Base-by-base conservation (phyloP, 2,329 filamentous ascomycete genomes). In the Amauroascus niger region DNA sequence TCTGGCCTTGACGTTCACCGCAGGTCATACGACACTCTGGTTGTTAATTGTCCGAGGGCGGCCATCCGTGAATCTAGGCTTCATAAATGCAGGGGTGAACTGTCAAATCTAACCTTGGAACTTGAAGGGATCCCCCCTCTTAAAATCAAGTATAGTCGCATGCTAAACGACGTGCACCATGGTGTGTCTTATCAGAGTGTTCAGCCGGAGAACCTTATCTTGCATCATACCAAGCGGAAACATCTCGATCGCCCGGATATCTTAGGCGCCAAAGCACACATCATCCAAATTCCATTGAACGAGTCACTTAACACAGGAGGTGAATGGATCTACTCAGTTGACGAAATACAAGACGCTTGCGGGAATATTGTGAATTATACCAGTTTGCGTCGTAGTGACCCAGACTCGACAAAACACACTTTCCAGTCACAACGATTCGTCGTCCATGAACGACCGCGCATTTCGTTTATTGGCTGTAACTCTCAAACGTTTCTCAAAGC, bases 1-100 rank as follows among this genome's bases (percentile, higher is more conserved):
- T 93, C 94, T 56, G 95, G 95, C 68, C 79, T 98, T 30, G 89
- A 97, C 67, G 88, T 96, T 9, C 88, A 90, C 62, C 82, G 86
- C 39, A 77, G 80, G 39, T 79, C 77, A 50, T 83, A 83, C 47
- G 87, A 93, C 62, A 86, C 89, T 0, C 84, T 94, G 52, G 84
- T 98, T 47, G 88, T 95, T 11, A 76, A 81, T 26, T 98, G 93
- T 66, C 93, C 93, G 1, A 83, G 82, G 60, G 93, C 88, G 18
- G 76, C 77, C 49, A 82, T 97, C 26, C 81, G 82, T 57, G 76
- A 82, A 6, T 77, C 79, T 20, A 75, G 79, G 4, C 71, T 76
- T 1, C 78, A 87, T 59, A 86, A 87, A 63, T 98, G 93, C 68
- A 81, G 85, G 51, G 88, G 87, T 51, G 91, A 98, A 61, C 72